phyloP scores from a whole-genome alignment of 2,329 filamentous ascomycete species.

The Aspergillus sp. region DNA sequence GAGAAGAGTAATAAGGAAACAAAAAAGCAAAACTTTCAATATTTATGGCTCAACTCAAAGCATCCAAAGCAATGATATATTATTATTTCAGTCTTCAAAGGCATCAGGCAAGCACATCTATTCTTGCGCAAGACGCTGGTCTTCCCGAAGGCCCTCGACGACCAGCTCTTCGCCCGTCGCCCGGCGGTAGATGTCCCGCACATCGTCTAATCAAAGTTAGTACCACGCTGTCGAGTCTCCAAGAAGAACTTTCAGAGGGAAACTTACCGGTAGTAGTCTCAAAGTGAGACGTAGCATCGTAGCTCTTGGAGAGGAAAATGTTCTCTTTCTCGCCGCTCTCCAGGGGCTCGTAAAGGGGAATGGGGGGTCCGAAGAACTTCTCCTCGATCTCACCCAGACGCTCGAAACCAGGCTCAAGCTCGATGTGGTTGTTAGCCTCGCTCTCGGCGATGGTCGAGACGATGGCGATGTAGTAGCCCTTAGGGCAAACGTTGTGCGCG shows the following conservation, averaged over 20 bases:
- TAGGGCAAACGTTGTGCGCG: slow-evolving; percentile 96
- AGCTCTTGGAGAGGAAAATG: slow-evolving; percentile 97
- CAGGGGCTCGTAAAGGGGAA: slow-evolving; percentile 89
- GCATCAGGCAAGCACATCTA: slow-evolving; percentile 20
- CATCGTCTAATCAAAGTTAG: slow-evolving; percentile 66
- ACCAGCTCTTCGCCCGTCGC: slow-evolving; percentile 81
- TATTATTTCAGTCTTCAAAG: slow-evolving; percentile 19
- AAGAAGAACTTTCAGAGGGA: neutral
- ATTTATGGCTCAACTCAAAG: slow-evolving; percentile 29
- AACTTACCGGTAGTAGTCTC: slow-evolving; percentile 74
- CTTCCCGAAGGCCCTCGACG: slow-evolving; percentile 83
- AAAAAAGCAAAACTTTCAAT: slow-evolving; percentile 21
- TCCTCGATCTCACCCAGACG: slow-evolving; percentile 92
- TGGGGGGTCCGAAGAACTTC: slow-evolving; percentile 91
- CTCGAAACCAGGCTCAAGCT: slow-evolving; percentile 89
- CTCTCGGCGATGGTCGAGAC: slow-evolving; percentile 96
- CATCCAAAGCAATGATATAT: slow-evolving; percentile 30
- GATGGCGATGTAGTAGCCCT: slow-evolving; percentile 98
- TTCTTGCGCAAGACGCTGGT: slow-evolving; percentile 45
- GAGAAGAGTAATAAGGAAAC: slow-evolving; percentile 8
- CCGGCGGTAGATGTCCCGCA: slow-evolving; percentile 87
- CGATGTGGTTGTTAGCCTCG: slow-evolving; percentile 88
- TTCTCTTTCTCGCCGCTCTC: slow-evolving; percentile 81
- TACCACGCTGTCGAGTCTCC: neutral
- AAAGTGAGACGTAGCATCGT: slow-evolving; percentile 96